These are phyloP conservation scores for Microsporum canis DNA, from an alignment of 2,329 filamentous ascomycete species.

Conservation along the genomic window DNA sequence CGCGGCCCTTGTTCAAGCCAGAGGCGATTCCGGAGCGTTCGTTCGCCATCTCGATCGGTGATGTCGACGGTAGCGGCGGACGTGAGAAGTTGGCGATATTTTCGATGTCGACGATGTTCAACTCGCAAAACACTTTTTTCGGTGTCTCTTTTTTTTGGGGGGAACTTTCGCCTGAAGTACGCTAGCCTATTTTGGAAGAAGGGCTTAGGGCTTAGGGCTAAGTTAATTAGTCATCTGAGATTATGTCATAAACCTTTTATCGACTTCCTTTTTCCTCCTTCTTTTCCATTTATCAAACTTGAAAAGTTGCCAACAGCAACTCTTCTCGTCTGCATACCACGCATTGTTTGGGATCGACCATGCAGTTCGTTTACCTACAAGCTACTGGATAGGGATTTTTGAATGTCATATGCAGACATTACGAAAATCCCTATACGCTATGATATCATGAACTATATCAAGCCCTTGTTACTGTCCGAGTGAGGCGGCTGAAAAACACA, in stretches of 20 bases:
- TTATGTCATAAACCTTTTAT: neutral
- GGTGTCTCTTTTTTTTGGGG: conserved; percentile 21
- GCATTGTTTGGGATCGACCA: too few species aligned
- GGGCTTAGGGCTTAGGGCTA: conserved; percentile 32
- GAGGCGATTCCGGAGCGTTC: conserved; percentile 45
- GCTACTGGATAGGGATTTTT: neutral
- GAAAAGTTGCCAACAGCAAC: neutral
- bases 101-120: conserved; percentile 8
- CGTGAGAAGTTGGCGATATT: conserved; percentile 12
- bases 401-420: neutral
- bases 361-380: too few species aligned
- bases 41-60: conserved; percentile 38
- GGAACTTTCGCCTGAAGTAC: neutral
- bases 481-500: neutral
- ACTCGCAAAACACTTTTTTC: neutral
- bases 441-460: neutral
- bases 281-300: neutral
- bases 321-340: neutral
- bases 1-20: conserved; percentile 56
- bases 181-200: conserved; percentile 25
- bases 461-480: too few species aligned
- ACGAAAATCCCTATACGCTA: neutral
- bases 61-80: conserved; percentile 14
- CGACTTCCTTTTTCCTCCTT: neutral
- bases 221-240: neutral